Evolutionary conservation across 1,139 yeast genomes (phyloP).

Genomic region (Hyphopichia wangnamkhiaoensis): DNA sequence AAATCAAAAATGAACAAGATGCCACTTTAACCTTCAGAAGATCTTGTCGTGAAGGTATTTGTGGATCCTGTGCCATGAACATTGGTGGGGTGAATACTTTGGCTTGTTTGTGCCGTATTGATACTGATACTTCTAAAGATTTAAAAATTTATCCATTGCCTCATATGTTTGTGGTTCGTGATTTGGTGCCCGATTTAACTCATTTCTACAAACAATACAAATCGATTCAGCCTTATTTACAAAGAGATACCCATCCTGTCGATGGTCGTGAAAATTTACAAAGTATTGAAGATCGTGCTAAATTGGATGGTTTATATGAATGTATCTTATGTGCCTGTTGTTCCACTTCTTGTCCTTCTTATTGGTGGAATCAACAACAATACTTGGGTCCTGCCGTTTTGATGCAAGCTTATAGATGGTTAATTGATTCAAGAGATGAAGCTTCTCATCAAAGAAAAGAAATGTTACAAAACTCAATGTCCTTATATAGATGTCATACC

Average conservation of each 20-base stretch:
- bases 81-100: conserved; percentile 96
- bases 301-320: conserved; percentile 95
- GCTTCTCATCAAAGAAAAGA: conserved; percentile 80
- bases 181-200: conserved; percentile 95
- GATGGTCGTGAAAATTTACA: conserved; percentile 96
- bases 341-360: conserved; percentile 98
- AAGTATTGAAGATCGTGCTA: conserved; percentile 89
- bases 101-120: conserved; percentile 95
- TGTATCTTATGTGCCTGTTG: conserved; percentile 99
- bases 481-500: conserved; percentile 97
- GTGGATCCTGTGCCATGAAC: conserved; percentile 99
- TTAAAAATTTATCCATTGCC: conserved; percentile 95
- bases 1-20: conserved; percentile 96
- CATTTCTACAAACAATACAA: conserved; percentile 98
- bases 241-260: conserved; percentile 74
- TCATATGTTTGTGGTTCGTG: conserved; percentile 97
- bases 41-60: conserved; percentile 99
- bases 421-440: conserved; percentile 95
- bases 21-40: conserved; percentile 94
- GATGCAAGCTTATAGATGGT: conserved; percentile 99
- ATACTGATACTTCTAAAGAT: conserved; percentile 71
- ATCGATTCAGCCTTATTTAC: conserved; percentile 95
- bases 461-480: conserved; percentile 95
- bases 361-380: conserved; percentile 99
- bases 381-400: conserved; percentile 97